phyloP scores from a whole-genome alignment of 2,329 filamentous ascomycete species.

The Scolecobasidium constrictum region DNA sequence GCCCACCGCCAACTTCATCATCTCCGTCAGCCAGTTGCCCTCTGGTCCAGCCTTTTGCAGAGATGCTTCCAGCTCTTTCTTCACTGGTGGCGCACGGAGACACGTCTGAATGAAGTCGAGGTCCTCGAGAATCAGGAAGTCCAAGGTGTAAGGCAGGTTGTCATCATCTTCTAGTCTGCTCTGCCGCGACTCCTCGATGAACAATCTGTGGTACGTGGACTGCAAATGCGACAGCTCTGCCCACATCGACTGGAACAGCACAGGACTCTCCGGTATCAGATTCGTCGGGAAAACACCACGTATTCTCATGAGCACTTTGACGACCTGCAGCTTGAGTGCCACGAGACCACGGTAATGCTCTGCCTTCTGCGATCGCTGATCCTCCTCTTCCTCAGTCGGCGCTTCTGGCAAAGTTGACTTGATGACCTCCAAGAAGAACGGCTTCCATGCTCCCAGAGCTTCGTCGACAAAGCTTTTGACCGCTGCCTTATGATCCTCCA shows the following conservation, averaged over 20 bases:
- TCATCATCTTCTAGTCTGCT: slow-evolving; percentile 84
- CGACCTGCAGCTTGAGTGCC: slow-evolving; percentile 83
- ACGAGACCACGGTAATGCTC: slow-evolving; percentile 71
- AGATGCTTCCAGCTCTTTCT: slow-evolving; percentile 77
- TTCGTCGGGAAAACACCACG: slow-evolving; percentile 72
- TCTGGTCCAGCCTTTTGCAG: slow-evolving; percentile 47
- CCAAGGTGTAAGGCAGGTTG: slow-evolving; percentile 83
- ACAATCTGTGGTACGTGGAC: slow-evolving; percentile 66
- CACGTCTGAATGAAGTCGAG: slow-evolving; percentile 90
- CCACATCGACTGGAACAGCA: slow-evolving; percentile 82
- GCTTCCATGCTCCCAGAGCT: slow-evolving; percentile 71
- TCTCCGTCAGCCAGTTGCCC: slow-evolving; percentile 72
- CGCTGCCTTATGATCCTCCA: slow-evolving; percentile 79
- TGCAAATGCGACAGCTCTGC: slow-evolving; percentile 69
- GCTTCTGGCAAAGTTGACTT: slow-evolving; percentile 59
- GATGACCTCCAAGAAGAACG: slow-evolving; percentile 74
- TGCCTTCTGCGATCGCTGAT: slow-evolving; percentile 42
- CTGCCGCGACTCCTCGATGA: slow-evolving; percentile 76
- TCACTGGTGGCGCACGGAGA: slow-evolving; percentile 76
- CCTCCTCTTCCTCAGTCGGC: slow-evolving; percentile 46
- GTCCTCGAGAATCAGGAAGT: slow-evolving; percentile 88
- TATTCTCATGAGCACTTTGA: slow-evolving; percentile 82
- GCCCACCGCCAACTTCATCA: slow-evolving; percentile 73
- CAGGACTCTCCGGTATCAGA: slow-evolving; percentile 69
- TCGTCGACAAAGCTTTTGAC: slow-evolving; percentile 87